phyloP scores from a whole-genome alignment of 139 green algal genomes.

The Closterium sp. region DNA sequence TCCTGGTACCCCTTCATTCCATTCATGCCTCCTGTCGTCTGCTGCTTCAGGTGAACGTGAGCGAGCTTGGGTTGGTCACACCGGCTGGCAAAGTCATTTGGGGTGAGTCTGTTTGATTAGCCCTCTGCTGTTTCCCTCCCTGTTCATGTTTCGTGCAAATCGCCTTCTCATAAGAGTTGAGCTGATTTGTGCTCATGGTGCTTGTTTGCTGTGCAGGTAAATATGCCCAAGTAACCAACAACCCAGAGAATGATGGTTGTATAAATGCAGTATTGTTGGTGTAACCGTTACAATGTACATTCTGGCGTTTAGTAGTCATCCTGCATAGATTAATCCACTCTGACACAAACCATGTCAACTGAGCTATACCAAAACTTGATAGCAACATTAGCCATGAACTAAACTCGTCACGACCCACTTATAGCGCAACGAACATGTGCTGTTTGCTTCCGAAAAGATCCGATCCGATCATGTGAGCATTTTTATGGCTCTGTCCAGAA shows the following conservation, averaged over 20 bases:
- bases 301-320: not conserved
- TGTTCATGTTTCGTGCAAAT: no score
- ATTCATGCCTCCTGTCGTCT: not conserved
- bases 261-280: constrained; percentile 98
- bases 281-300: constrained; percentile 43
- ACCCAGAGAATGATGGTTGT: constrained; percentile 96
- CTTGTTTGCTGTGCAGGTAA: constrained; percentile 25
- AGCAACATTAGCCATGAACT: no score
- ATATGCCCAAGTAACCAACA: constrained; percentile 89
- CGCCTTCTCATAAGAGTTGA: no score
- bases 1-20: not conserved
- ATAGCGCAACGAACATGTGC: not conserved
- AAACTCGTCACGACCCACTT: no score
- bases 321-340: no score
- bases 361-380: no score
- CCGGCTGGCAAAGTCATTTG: constrained; percentile 99
- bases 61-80: constrained; percentile 96
- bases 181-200: not conserved
- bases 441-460: not conserved
- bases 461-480: no score
- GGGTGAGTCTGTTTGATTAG: constrained; percentile 80
- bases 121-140: no score
- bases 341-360: no score
- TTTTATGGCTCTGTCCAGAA: not conserved
- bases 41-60: constrained; percentile 96